Percentiles rank a stretch among this genome's conserved stretches.
phyloP scores from a whole-genome alignment of 768 basidiomycete genomes.

The Lactarius quietus region DNA sequence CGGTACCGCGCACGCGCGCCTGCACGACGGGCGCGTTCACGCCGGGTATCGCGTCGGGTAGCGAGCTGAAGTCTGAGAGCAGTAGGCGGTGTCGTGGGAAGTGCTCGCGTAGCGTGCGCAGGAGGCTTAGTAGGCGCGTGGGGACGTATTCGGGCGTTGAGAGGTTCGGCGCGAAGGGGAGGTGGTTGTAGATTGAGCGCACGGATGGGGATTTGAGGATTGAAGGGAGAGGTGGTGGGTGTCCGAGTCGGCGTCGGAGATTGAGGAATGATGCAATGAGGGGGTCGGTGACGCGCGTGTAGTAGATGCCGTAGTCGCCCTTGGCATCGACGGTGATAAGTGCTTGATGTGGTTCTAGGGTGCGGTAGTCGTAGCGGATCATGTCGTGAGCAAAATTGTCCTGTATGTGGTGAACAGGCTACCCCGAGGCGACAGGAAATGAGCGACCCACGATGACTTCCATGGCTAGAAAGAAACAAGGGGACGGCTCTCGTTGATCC shows the following conservation, averaged over 20 bases:
- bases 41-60: constrained; percentile 84
- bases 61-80: constrained; percentile 84
- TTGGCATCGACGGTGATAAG: constrained; percentile 71
- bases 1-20: constrained; percentile 79
- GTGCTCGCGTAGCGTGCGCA: constrained; percentile 73
- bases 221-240: constrained; percentile 54
- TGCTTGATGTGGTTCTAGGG: constrained; percentile 80
- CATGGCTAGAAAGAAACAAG: constrained; percentile 91
- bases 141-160: constrained; percentile 88
- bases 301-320: constrained; percentile 82
- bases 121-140: constrained; percentile 81
- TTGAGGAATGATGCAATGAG: constrained; percentile 75
- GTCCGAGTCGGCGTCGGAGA: constrained; percentile 57
- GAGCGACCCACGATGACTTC: constrained; percentile 80
- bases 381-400: constrained; percentile 98
- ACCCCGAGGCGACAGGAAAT: not conserved
- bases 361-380: constrained; percentile 81
- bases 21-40: constrained; percentile 88
- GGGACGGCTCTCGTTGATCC: constrained; percentile 67
- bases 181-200: constrained; percentile 57
- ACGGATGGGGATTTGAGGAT: constrained; percentile 54
- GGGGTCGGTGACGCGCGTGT: constrained; percentile 80
- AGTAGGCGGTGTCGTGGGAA: constrained; percentile 95
- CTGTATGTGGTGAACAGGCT: constrained; percentile 35
- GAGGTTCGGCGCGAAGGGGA: constrained; percentile 91